Conservation (phyloP, 2,329 filamentous ascomycete species). For the Dactylonectria estremocensis region DNA sequence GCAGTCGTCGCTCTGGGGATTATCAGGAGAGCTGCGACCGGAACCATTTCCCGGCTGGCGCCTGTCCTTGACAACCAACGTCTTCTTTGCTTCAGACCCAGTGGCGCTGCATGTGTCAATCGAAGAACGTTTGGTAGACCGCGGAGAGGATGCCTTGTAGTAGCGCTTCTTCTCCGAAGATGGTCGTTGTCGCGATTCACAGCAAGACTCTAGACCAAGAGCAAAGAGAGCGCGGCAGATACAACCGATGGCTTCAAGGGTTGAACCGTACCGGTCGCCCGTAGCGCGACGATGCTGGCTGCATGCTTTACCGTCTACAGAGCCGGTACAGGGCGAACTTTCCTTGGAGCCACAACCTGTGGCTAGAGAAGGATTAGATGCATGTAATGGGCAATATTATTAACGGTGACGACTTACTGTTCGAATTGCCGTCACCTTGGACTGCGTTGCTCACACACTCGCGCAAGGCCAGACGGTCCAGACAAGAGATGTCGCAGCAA, state of each 20-base stretch:
- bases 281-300: conserved; percentile 53
- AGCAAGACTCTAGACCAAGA: conserved; percentile 68
- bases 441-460: conserved; percentile 52
- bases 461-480: conserved; percentile 61
- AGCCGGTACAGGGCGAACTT: conserved; percentile 31
- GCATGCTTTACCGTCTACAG: conserved; percentile 53
- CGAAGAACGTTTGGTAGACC: conserved; percentile 39
- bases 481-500: conserved; percentile 61
- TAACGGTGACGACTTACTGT: conserved; percentile 10
- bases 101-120: conserved; percentile 48
- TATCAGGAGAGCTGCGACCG: conserved; percentile 25
- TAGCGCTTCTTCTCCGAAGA: conserved; percentile 45
- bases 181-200: conserved; percentile 50
- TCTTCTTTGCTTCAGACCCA: conserved; percentile 27
- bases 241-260: conserved; percentile 65
- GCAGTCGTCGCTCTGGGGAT: conserved; percentile 13
- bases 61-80: neutral
- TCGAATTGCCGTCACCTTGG: neutral
- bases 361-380: conserved; percentile 9
- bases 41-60: conserved; percentile 24
- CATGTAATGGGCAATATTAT: rapidly evolving
- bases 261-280: conserved; percentile 58
- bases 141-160: conserved; percentile 41
- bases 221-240: conserved; percentile 68
- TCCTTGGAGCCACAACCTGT: neutral